Evolutionary conservation across 352 stramenopile species (phyloP).

Genomic region (Peronospora belbahrii): DNA sequence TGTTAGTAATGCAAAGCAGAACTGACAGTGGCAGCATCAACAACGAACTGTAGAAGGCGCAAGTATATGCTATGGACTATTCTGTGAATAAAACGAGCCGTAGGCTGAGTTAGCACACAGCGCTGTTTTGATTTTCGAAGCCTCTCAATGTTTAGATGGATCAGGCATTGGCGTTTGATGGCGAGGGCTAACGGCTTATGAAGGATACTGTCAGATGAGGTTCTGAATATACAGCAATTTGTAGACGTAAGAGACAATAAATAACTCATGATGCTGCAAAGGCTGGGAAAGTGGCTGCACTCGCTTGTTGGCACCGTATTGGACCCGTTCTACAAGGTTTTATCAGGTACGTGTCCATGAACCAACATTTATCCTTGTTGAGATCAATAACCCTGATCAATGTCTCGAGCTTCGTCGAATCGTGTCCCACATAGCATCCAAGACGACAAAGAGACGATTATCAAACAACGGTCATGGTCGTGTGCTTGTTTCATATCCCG

Average conservation of each 20-base stretch:
- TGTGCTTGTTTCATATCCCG: too few relatives aligned
- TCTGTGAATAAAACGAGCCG: conserved; percentile 14
- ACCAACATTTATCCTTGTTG: too few relatives aligned
- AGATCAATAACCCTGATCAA: too few relatives aligned
- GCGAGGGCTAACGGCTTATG: conserved; percentile 7
- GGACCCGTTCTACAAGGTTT: too few relatives aligned
- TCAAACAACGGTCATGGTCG: too few relatives aligned
- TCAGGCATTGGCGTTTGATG: not conserved
- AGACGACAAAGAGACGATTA: too few relatives aligned
- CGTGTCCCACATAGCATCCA: too few relatives aligned
- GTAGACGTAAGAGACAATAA: conserved; percentile 3
- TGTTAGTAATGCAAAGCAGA: conserved; percentile 16
- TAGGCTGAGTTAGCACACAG: not conserved
- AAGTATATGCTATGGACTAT: conserved; percentile 2
- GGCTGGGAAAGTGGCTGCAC: too few relatives aligned
- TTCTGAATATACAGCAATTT: conserved; percentile 22
- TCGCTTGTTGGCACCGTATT: too few relatives aligned
- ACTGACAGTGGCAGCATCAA: conserved; percentile 23
- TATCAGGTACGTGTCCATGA: too few relatives aligned
- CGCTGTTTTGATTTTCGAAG: not conserved
- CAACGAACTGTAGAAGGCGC: conserved; percentile 17
- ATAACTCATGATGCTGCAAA: not conserved
- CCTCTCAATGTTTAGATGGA: conserved; percentile 1
- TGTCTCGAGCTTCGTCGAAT: too few relatives aligned
- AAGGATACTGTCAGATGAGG: conserved; percentile 5